A percentile compares a stretch with the other conserved stretches of the same genome.
These are phyloP conservation scores for Citrus hindsii DNA, from an alignment of 345 rosid genomes.

Conservation along the genomic window DNA sequence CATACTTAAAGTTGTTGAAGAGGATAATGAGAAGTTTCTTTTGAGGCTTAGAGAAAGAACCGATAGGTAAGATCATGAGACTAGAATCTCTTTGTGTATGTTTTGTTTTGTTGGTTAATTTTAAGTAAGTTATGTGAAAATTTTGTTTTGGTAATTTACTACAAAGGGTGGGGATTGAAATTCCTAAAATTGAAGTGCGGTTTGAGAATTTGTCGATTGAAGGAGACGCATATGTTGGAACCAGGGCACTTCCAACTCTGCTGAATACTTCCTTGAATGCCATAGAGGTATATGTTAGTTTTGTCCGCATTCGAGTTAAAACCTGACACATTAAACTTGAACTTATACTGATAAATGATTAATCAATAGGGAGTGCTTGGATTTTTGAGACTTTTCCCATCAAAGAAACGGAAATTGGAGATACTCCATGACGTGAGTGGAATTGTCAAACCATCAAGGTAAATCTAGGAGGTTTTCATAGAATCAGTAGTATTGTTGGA, in stretches of 20 bases:
- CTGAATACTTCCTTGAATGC: constrained; percentile 36
- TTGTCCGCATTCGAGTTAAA: neutral
- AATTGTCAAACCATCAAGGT: constrained; percentile 55
- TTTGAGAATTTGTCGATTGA: constrained; percentile 40
- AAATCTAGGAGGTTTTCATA: neutral
- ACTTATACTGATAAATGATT: neutral
- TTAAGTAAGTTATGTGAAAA: neutral
- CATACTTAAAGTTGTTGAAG: constrained; percentile 48
- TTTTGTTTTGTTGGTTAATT: neutral
- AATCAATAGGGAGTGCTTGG: constrained; percentile 34
- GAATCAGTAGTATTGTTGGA: neutral
- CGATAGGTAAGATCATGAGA: constrained; percentile 34
- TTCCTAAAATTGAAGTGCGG: constrained; percentile 50
- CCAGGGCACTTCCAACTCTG: constrained; percentile 54
- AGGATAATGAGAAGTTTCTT: constrained; percentile 53
- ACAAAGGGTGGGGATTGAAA: constrained; percentile 48
- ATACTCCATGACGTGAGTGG: constrained; percentile 45
- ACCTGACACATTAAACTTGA: neutral
- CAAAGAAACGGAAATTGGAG: constrained; percentile 43
- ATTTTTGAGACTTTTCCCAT: constrained; percentile 32
- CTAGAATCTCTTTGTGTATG: neutral
- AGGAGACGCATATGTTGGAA: constrained; percentile 59
- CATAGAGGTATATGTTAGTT: constrained; percentile 32
- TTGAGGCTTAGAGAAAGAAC: constrained; percentile 41
- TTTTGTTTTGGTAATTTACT: neutral